Evolutionary conservation across 352 stramenopile species (phyloP).

Genomic region (Phytophthora pistaciae): DNA sequence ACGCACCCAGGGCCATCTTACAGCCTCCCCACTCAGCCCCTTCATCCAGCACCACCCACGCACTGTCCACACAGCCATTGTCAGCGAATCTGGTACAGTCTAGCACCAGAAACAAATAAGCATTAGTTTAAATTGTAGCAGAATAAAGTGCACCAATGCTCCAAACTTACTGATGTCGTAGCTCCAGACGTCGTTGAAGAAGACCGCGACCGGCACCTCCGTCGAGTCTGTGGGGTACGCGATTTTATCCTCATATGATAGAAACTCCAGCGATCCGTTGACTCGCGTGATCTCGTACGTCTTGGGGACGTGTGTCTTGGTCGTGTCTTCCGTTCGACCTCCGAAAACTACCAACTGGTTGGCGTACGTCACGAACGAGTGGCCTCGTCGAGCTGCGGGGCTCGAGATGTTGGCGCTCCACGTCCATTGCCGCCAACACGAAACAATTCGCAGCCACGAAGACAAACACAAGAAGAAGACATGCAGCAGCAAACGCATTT

Average conservation of each 20-base stretch:
- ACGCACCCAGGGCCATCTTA: constrained; percentile 84
- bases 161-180: constrained; percentile 90
- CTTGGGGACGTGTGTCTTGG: constrained; percentile 88
- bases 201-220: constrained; percentile 85
- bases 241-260: constrained; percentile 91
- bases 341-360: constrained; percentile 93
- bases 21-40: constrained; percentile 93
- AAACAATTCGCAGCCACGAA: constrained; percentile 15
- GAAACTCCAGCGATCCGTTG: constrained; percentile 87
- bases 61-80: constrained; percentile 78
- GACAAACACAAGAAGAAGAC: constrained; percentile 11
- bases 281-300: constrained; percentile 90
- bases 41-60: constrained; percentile 87
- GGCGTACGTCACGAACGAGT: constrained; percentile 90
- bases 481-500: constrained; percentile 13
- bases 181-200: constrained; percentile 97
- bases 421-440: constrained; percentile 89
- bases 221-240: constrained; percentile 48
- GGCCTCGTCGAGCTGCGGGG: constrained; percentile 80
- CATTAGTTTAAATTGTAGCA: background rate
- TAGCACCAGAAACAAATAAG: constrained; percentile 22
- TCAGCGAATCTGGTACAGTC: constrained; percentile 90
- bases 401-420: constrained; percentile 61
- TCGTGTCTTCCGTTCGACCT: constrained; percentile 92
- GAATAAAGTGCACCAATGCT: background rate